Evolutionary conservation across 2,329 filamentous ascomycete species (phyloP).

Genomic region (Aureobasidium musti): DNA sequence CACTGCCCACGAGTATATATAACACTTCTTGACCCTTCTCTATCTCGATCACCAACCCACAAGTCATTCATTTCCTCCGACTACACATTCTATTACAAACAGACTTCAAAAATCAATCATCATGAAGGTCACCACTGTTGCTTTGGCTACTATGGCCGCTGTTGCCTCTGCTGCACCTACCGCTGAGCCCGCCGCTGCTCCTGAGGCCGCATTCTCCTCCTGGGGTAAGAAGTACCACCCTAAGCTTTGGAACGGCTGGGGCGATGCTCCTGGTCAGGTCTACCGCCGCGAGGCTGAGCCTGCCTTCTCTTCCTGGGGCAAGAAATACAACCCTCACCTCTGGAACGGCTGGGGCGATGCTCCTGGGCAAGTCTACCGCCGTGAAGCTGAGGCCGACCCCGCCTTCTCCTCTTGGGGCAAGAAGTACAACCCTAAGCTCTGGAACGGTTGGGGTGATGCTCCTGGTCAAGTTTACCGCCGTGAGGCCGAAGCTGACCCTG

Average conservation of each 20-base stretch:
- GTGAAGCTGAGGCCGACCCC: conserved; percentile 32
- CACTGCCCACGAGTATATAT: conserved; percentile 9
- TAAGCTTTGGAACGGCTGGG: conserved; percentile 23
- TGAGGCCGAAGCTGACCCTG: conserved; percentile 8
- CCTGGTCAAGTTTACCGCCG: conserved; percentile 18
- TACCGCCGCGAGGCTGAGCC: conserved; percentile 23
- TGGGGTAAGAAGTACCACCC: conserved; percentile 31
- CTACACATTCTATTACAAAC: conserved; percentile 23
- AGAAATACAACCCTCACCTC: conserved; percentile 12
- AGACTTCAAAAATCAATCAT: conserved; percentile 48
- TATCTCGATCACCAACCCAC: conserved; percentile 32
- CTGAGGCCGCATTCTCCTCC: conserved; percentile 29
- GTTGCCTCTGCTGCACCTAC: conserved; percentile 35
- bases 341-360: conserved; percentile 27
- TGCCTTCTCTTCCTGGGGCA: not conserved
- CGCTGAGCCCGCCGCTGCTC: conserved; percentile 34
- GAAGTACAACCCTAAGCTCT: conserved; percentile 28
- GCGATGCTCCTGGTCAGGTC: conserved; percentile 13
- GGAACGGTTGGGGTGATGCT: conserved; percentile 24
- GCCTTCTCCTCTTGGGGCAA: conserved; percentile 24
- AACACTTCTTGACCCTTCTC: conserved; percentile 32
- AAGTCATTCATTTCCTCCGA: conserved; percentile 36
- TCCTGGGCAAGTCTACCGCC: conserved; percentile 32
- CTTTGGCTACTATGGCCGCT: conserved; percentile 28
- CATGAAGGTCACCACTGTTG: conserved; percentile 37